phyloP scores from a whole-genome alignment of 192 early-diverging fungal species.

The Gamsiella multidivaricata region DNA sequence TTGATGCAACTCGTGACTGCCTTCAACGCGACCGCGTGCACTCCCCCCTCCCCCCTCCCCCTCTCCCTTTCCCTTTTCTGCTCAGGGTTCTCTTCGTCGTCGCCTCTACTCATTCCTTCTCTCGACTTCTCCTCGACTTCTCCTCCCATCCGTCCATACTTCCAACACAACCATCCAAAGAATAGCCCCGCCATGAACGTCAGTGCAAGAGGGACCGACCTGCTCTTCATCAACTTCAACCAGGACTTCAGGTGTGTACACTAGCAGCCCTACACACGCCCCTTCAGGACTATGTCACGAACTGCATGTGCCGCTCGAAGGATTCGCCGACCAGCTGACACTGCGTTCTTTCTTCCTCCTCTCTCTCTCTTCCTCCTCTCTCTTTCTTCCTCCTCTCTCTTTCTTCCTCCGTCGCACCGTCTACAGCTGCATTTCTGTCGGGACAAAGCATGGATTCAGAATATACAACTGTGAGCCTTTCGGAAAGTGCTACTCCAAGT shows the following conservation, averaged over 20 bases:
- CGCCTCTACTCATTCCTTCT: neutral
- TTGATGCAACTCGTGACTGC: neutral
- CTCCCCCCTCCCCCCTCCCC: too few species aligned
- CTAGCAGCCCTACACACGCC: too few species aligned
- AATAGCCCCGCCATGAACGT: constrained; percentile 68
- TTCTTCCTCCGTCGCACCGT: neutral
- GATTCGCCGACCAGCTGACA: neutral
- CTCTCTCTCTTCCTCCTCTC: neutral
- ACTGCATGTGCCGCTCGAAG: too few species aligned
- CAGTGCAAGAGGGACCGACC: constrained; percentile 68
- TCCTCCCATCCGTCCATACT: neutral
- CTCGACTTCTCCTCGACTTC: neutral
- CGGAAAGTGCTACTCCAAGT: constrained; percentile 90
- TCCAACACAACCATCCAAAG: too few species aligned
- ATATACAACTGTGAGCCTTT: constrained; percentile 99
- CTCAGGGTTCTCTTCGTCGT: neutral
- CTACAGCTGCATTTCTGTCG: constrained; percentile 88
- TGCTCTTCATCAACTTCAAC: constrained; percentile 87
- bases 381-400: neutral
- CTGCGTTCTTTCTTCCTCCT: neutral
- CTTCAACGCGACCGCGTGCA: too few species aligned
- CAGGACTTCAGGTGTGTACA: constrained; percentile 75
- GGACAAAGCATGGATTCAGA: constrained; percentile 85
- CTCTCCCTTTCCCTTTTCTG: too few species aligned
- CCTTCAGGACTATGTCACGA: too few species aligned